phyloP scores from a whole-genome alignment of 257 asterid genomes.

The Solanum verrucosum region DNA sequence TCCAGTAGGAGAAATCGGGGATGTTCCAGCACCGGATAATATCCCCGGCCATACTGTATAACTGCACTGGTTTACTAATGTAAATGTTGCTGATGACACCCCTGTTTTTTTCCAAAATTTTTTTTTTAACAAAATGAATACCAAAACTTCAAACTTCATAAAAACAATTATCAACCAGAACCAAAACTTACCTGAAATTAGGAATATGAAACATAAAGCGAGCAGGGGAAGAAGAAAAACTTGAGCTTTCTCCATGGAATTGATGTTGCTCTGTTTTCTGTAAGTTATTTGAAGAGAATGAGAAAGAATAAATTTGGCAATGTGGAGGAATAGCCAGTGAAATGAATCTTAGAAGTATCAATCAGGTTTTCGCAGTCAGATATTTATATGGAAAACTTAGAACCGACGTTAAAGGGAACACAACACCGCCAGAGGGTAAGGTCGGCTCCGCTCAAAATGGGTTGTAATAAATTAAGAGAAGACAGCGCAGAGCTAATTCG shows the following conservation, averaged over 20 bases:
- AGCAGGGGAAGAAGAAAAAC: not conserved
- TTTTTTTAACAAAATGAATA: not conserved
- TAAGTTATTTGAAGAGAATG: not conserved
- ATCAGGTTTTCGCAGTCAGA: not conserved
- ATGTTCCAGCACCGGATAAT: constrained; percentile 47
- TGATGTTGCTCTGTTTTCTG: not conserved
- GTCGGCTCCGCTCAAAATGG: constrained; percentile 6
- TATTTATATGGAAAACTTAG: not conserved
- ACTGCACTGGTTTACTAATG: constrained; percentile 49
- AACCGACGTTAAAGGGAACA: not conserved
- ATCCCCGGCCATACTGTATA: constrained; percentile 74
- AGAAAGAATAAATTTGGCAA: not conserved
- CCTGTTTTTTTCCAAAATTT: constrained; percentile 7
- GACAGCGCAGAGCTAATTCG: not conserved
- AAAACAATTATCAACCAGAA: not conserved
- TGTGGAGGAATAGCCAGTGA: not conserved
- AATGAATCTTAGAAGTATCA: not conserved
- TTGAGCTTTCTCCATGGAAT: constrained; percentile 6
- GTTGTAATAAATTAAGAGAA: not conserved
- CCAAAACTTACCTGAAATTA: constrained; percentile 13
- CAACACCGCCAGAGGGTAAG: constrained; percentile 16
- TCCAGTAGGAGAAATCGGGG: constrained; percentile 51
- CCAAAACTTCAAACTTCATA: not conserved
- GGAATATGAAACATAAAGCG: not conserved
- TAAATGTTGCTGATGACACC: constrained; percentile 43